Evolutionary conservation across 208 protist species (phyloP).

Genomic region (Acanthamoeba sp.): DNA sequence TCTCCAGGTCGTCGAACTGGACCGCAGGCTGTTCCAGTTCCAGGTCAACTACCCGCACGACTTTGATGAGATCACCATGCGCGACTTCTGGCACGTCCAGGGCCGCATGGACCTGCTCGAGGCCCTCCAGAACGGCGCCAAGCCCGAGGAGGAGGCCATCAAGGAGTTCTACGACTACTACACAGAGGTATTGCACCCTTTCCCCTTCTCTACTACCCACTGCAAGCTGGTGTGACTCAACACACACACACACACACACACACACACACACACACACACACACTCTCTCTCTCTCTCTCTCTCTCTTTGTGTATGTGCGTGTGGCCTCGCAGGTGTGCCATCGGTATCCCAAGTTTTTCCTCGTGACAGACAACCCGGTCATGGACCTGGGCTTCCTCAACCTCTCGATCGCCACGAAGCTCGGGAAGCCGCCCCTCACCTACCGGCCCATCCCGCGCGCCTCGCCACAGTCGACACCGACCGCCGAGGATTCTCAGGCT

Average conservation of each 20-base stretch:
- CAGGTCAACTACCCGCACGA: slow-evolving; percentile 30
- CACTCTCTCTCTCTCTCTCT: too few relatives aligned
- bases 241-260: too few relatives aligned
- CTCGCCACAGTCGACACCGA: not conserved
- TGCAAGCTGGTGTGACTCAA: too few relatives aligned
- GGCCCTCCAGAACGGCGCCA: not conserved
- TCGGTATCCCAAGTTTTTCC: not conserved
- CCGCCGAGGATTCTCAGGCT: too few relatives aligned
- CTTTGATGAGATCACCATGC: slow-evolving; percentile 6
- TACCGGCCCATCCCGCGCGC: not conserved
- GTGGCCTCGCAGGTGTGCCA: not conserved
- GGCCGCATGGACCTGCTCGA: not conserved
- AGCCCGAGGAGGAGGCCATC: slow-evolving; percentile 17
- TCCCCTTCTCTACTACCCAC: too few relatives aligned
- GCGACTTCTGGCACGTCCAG: slow-evolving; percentile 24
- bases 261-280: too few relatives aligned
- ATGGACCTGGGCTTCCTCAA: slow-evolving; percentile 43
- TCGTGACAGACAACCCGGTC: slow-evolving; percentile 3
- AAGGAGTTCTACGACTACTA: slow-evolving; percentile 38
- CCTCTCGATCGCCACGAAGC: slow-evolving; percentile 1
- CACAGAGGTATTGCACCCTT: not conserved
- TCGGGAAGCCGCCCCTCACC: not conserved
- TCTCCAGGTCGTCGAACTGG: not conserved
- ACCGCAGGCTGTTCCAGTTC: slow-evolving; percentile 17
- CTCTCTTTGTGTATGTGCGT: too few relatives aligned